Conservation (phyloP, 805 yeast species). For the Saturnispora ahearnii region DNA sequence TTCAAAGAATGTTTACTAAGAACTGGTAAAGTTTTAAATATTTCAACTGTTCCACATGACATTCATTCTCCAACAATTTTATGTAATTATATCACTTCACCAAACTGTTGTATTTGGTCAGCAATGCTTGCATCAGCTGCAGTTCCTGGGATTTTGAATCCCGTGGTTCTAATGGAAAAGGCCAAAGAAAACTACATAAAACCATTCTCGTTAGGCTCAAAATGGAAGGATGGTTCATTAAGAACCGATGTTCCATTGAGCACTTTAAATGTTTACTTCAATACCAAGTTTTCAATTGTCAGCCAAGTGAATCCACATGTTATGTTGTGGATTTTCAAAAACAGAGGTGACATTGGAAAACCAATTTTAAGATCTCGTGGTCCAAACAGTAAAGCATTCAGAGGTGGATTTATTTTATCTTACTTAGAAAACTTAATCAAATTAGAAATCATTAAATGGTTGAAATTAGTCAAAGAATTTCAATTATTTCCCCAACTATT, state of each 20-base stretch:
- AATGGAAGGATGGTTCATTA: constrained; percentile 73
- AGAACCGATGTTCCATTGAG: constrained; percentile 74
- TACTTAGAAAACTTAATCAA: constrained; percentile 63
- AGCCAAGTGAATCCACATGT: constrained; percentile 82
- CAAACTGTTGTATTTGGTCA: constrained; percentile 77
- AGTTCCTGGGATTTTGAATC: constrained; percentile 74
- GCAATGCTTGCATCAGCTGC: constrained; percentile 70
- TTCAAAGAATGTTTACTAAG: constrained; percentile 59
- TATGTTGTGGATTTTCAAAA: constrained; percentile 64
- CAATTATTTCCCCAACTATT: constrained; percentile 59
- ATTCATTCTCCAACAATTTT: constrained; percentile 74
- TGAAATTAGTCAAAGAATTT: constrained; percentile 53
- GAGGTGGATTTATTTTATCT: constrained; percentile 73
- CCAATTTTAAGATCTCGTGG: constrained; percentile 58
- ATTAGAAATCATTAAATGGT: constrained; percentile 70
- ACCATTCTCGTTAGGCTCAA: constrained; percentile 67
- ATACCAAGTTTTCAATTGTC: constrained; percentile 67
- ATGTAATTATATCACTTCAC: constrained; percentile 69
- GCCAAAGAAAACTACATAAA: constrained; percentile 30
- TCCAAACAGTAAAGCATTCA: constrained; percentile 32
- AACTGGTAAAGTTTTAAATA: constrained; percentile 64
- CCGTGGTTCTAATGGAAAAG: constrained; percentile 68
- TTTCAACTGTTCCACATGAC: constrained; percentile 74
- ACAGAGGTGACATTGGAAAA: constrained; percentile 71
- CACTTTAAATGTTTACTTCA: constrained; percentile 63